A percentile compares a stretch with the other conserved stretches of the same genome.
Conservation (phyloP, 2,329 filamentous ascomycete species). For the Diaporthe humulicola region DNA sequence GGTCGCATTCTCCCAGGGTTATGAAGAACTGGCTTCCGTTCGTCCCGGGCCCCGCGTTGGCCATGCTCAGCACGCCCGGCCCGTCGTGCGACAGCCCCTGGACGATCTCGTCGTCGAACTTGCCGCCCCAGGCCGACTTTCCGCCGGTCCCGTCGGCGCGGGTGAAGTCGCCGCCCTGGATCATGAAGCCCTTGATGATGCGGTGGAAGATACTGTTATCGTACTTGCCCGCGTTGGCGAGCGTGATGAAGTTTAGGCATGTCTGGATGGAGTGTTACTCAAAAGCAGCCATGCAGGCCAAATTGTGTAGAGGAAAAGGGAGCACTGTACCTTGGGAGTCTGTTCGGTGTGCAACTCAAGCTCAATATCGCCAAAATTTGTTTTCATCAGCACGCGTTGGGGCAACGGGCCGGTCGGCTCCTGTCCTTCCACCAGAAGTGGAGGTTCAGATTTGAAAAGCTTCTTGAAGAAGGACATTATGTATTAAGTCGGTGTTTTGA, state of each 20-base stretch:
- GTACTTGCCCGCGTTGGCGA: slow-evolving; percentile 33
- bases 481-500: neutral
- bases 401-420: neutral
- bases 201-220: slow-evolving; percentile 32
- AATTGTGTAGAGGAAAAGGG: no score
- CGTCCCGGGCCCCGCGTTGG: slow-evolving; percentile 90
- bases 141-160: slow-evolving; percentile 93
- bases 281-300: neutral
- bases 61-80: slow-evolving; percentile 91
- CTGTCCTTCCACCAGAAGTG: slow-evolving; percentile 1
- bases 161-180: slow-evolving; percentile 95
- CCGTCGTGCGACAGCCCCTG: slow-evolving; percentile 79
- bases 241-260: slow-evolving; percentile 33
- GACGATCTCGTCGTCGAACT: slow-evolving; percentile 95
- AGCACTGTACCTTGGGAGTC: neutral
- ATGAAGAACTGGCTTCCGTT: slow-evolving; percentile 99
- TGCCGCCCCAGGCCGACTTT: slow-evolving; percentile 87
- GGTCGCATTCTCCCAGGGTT: slow-evolving; percentile 87
- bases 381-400: neutral
- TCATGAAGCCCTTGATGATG: slow-evolving; percentile 78
- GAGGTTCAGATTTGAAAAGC: slow-evolving; percentile 10
- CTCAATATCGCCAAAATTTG: neutral
- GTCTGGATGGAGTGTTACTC: neutral
- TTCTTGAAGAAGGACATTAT: slow-evolving; percentile 22
- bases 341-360: slow-evolving; percentile 9